Percentiles rank a stretch among this genome's conserved stretches.
phyloP scores from a whole-genome alignment of 1,139 yeast genomes.

The Candida glucosophila region DNA sequence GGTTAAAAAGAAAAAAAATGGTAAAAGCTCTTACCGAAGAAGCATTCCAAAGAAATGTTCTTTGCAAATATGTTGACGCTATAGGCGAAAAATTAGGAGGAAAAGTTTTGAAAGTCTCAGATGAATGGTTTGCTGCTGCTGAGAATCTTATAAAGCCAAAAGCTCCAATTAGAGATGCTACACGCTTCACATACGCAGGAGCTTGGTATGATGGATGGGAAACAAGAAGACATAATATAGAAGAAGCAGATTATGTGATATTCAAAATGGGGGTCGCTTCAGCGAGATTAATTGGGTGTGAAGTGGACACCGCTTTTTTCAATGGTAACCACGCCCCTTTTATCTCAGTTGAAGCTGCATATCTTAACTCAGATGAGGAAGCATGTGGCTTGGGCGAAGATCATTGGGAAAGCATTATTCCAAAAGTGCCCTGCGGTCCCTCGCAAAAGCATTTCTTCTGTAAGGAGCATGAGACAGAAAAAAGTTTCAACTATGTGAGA shows the following conservation, averaged over 20 bases:
- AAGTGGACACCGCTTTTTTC: constrained; percentile 87
- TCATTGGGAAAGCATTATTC: constrained; percentile 64
- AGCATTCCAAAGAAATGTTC: constrained; percentile 37
- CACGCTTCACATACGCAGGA: constrained; percentile 73
- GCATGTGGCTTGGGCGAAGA: constrained; percentile 17
- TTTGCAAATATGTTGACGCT: constrained; percentile 55
- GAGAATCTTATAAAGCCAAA: constrained; percentile 73
- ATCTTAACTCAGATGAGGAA: constrained; percentile 23
- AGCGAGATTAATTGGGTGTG: constrained; percentile 73
- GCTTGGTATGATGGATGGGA: constrained; percentile 99
- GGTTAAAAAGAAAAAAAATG: constrained; percentile 10
- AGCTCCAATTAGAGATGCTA: constrained; percentile 72
- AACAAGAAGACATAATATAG: constrained; percentile 83
- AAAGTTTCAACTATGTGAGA: constrained; percentile 68
- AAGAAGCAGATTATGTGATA: constrained; percentile 79
- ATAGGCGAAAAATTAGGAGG: constrained; percentile 83
- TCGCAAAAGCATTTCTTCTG: constrained; percentile 75
- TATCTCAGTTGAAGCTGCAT: constrained; percentile 75
- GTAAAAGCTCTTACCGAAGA: constrained; percentile 22
- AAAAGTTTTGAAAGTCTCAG: constrained; percentile 56
- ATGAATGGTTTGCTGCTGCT: constrained; percentile 97
- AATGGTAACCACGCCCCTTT: constrained; percentile 92
- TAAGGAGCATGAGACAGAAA: constrained; percentile 47
- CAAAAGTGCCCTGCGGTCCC: constrained; percentile 78
- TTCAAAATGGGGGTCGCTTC: constrained; percentile 77